phyloP scores from a whole-genome alignment of 768 basidiomycete genomes.

The Boletus bicolor region DNA sequence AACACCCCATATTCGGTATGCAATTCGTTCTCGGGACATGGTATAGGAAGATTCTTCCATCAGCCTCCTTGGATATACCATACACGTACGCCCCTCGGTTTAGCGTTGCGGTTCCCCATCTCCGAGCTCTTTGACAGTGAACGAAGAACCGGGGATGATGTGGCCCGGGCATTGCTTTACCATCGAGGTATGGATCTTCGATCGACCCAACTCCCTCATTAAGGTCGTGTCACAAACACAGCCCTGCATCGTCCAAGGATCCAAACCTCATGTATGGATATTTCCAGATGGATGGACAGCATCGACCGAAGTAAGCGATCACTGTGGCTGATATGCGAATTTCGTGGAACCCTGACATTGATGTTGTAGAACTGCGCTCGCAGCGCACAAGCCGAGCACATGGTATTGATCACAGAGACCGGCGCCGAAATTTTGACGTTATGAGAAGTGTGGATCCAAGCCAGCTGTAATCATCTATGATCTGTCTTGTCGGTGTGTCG shows the following conservation, averaged over 20 bases:
- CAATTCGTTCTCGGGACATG: constrained; percentile 77
- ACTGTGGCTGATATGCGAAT: background rate
- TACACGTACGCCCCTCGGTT: constrained; percentile 44
- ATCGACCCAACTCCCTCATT: background rate
- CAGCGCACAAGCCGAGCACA: constrained; percentile 86
- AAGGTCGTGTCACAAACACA: constrained; percentile 22
- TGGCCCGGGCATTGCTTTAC: constrained; percentile 86
- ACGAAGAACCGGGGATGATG: constrained; percentile 83
- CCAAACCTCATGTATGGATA: constrained; percentile 63
- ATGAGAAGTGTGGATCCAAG: constrained; percentile 14
- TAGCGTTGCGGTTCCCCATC: background rate
- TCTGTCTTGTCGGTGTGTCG: background rate
- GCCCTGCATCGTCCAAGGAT: constrained; percentile 79
- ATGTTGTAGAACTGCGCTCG: constrained; percentile 67
- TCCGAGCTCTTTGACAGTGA: constrained; percentile 45
- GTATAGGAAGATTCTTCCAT: constrained; percentile 82
- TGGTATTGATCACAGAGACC: constrained; percentile 74
- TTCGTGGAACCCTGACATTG: background rate
- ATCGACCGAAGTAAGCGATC: constrained; percentile 67
- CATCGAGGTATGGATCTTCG: constrained; percentile 60
- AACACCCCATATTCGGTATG: constrained; percentile 54
- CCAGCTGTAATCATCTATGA: too few relatives aligned
- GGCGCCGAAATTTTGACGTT: constrained; percentile 78
- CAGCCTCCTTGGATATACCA: constrained; percentile 81
- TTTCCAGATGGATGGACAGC: constrained; percentile 94